A percentile compares a stretch with the other conserved stretches of the same genome.
Conservation (phyloP, 495 filamentous ascomycete species). For the Penicillium manginii region DNA sequence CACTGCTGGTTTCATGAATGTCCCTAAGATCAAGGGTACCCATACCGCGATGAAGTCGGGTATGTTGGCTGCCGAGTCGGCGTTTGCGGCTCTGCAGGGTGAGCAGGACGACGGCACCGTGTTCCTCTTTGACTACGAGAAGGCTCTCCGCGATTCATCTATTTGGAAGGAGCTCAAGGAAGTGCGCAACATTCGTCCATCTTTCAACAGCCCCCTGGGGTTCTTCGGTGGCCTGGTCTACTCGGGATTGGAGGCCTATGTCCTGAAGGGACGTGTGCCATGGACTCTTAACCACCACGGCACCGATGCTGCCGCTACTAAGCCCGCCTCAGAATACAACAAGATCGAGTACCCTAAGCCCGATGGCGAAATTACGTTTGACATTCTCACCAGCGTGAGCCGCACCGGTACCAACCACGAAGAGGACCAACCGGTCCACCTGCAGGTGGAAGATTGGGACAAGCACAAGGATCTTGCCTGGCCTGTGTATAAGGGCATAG, state of each 20-base stretch:
- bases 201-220: slow-evolving; percentile 83
- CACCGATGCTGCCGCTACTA: slow-evolving; percentile 69
- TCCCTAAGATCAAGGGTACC: slow-evolving; percentile 98
- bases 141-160: slow-evolving; percentile 77
- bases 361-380: slow-evolving; percentile 90
- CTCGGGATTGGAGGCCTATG: slow-evolving; percentile 87
- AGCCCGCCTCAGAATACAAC: slow-evolving; percentile 72
- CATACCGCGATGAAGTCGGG: slow-evolving; percentile 97
- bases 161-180: slow-evolving; percentile 96
- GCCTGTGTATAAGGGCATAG: slow-evolving; percentile 87
- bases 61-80: slow-evolving; percentile 93
- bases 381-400: slow-evolving; percentile 91
- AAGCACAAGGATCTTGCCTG: slow-evolving; percentile 80
- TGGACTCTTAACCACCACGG: slow-evolving; percentile 91
- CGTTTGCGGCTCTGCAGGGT: slow-evolving; percentile 70
- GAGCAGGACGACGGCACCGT: slow-evolving; percentile 64
- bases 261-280: slow-evolving; percentile 81
- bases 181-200: slow-evolving; percentile 96
- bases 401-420: slow-evolving; percentile 98
- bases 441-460: slow-evolving; percentile 94
- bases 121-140: slow-evolving; percentile 95
- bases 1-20: slow-evolving; percentile 94
- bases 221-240: slow-evolving; percentile 90
- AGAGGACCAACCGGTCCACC: slow-evolving; percentile 95
- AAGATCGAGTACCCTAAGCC: slow-evolving; percentile 98